These are phyloP conservation scores for Brachypodium distachyon DNA, from an alignment of 202 grass and related monocot genomes.

Conservation along the genomic window DNA sequence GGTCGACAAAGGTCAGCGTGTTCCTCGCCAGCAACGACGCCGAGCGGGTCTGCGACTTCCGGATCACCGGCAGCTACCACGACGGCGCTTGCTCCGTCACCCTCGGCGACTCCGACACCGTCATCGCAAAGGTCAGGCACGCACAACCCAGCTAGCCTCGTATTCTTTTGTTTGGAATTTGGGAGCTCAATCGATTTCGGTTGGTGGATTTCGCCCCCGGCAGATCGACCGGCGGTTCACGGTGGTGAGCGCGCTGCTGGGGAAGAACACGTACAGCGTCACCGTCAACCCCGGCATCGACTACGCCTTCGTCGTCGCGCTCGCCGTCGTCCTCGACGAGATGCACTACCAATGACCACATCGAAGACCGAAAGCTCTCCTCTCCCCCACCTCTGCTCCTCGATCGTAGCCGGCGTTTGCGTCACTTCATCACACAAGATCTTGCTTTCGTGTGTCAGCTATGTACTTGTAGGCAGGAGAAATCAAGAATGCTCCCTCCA, in stretches of 20 bases:
- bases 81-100: conserved; percentile 37
- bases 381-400: background rate
- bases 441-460: too few species aligned
- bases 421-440: background rate
- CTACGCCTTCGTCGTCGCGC: conserved; percentile 53
- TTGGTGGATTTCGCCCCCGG: too few species aligned
- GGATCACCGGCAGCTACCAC: conserved; percentile 54
- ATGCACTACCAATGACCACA: conserved; percentile 44
- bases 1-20: conserved; percentile 27
- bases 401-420: background rate
- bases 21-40: conserved; percentile 50
- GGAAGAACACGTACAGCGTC: conserved; percentile 48
- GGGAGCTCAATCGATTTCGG: too few species aligned
- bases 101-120: conserved; percentile 37
- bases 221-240: conserved; percentile 52
- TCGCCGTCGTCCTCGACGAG: conserved; percentile 59
- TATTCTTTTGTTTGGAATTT: too few species aligned
- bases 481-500: too few species aligned
- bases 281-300: conserved; percentile 56
- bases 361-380: background rate
- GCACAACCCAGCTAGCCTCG: too few species aligned
- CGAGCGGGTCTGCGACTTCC: conserved; percentile 43
- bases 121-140: conserved; percentile 36
- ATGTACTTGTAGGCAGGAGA: too few species aligned
- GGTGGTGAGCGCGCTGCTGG: conserved; percentile 40